Conservation (phyloP, 2,329 filamentous ascomycete species). For the Aspergillus quadricinctus region DNA sequence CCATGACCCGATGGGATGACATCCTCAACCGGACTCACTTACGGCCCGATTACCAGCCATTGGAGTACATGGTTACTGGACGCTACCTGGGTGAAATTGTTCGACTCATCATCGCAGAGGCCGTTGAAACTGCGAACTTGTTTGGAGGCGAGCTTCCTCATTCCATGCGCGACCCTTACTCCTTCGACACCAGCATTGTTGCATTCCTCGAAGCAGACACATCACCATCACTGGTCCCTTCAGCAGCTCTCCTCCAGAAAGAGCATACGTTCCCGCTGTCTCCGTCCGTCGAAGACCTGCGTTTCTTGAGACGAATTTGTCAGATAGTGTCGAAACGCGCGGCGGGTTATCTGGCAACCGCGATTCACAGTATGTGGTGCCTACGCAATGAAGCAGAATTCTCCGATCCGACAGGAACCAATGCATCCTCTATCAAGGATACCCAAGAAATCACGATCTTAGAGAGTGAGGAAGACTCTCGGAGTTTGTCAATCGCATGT, state of each 20-base stretch:
- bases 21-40: conserved; percentile 54
- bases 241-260: conserved; percentile 46
- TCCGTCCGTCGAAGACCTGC: conserved; percentile 48
- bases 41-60: conserved; percentile 59
- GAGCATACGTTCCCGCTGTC: conserved; percentile 46
- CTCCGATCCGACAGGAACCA: conserved; percentile 15
- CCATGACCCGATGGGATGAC: conserved; percentile 60
- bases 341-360: conserved; percentile 59
- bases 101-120: conserved; percentile 57
- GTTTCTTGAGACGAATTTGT: conserved; percentile 52
- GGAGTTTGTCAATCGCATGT: conserved; percentile 45
- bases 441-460: conserved; percentile 31
- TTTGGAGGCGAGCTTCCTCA: conserved; percentile 55
- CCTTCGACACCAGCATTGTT: conserved; percentile 56
- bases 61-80: conserved; percentile 62
- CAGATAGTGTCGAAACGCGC: conserved; percentile 55
- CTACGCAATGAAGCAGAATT: conserved; percentile 50
- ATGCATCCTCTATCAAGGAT: conserved; percentile 23
- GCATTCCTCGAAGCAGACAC: conserved; percentile 52
- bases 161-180: conserved; percentile 53
- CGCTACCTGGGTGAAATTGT: conserved; percentile 62
- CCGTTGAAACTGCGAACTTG: conserved; percentile 51
- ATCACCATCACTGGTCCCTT: conserved; percentile 33
- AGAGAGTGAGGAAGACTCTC: conserved; percentile 26
- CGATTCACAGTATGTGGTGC: conserved; percentile 59